phyloP scores from a whole-genome alignment of 208 protist genomes.

The Acanthamoeba healyi region DNA sequence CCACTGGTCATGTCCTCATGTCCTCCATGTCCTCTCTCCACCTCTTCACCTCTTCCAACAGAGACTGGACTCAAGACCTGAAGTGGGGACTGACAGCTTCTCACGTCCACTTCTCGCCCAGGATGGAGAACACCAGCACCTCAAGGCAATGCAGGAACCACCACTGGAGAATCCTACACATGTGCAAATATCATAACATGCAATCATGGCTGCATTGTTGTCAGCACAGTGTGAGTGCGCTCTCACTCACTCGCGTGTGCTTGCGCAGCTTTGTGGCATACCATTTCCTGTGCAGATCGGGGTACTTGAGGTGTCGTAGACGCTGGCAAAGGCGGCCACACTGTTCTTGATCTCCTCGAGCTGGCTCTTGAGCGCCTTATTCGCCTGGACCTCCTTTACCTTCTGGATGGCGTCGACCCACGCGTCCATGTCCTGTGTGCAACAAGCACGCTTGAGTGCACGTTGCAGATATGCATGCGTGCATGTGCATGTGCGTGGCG shows the following conservation, averaged over 20 bases:
- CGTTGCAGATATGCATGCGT: background rate
- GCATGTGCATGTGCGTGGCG: background rate
- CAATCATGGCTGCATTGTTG: no score
- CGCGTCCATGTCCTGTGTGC: constrained; percentile 46
- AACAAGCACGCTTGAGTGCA: background rate
- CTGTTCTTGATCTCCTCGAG: constrained; percentile 59
- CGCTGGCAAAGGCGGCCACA: constrained; percentile 21
- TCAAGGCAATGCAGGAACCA: constrained; percentile 66
- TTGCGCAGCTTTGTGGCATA: background rate
- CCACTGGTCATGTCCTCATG: no score
- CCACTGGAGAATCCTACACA: constrained; percentile 34
- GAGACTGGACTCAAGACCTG: constrained; percentile 8
- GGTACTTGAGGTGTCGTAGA: constrained; percentile 68
- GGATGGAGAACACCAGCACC: constrained; percentile 41
- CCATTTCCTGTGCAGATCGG: constrained; percentile 28
- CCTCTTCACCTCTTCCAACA: no score
- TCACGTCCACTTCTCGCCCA: constrained; percentile 3
- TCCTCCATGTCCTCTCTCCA: no score
- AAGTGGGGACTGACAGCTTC: constrained; percentile 1
- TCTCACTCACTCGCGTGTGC: background rate
- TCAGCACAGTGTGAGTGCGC: no score
- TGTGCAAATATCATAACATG: background rate
- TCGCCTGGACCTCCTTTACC: constrained; percentile 60
- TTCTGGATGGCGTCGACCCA: constrained; percentile 59
- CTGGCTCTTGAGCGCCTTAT: constrained; percentile 65